Base-by-base conservation (phyloP, 2,329 filamentous ascomycete genomes). In the Podosphaera xanthii region DNA sequence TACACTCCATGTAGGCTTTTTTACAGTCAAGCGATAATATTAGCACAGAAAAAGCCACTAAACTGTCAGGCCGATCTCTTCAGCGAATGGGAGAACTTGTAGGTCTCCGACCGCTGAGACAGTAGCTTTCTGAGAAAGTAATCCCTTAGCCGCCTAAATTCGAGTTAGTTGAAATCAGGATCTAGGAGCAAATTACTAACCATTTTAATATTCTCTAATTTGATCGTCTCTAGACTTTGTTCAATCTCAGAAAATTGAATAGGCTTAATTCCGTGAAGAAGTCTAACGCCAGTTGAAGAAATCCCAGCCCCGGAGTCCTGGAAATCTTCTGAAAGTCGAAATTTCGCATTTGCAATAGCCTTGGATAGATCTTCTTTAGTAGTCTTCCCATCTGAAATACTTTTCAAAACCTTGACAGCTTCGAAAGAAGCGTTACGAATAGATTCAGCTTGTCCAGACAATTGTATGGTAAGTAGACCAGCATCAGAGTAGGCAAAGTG, bases 401-500 rank as follows among this genome's bases (percentile, higher is more conserved):
- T 81, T 80, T 94, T 87, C 67, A 98, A 76, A 52, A 83, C 80
- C 71, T 90, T 86, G 66, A 90, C 86, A 46, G 87, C 81, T 69
- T 84, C 84, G 71, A 82, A 77, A 59, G 88, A 85, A 60, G 83
- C 86, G 69, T 80, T 78, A 64, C 82, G 80, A 64, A 98, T 82
- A 64, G 84, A 82, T 58, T 76, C 70, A 53, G 88, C 86, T 57
- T 81, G 75, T 60, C 92, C 94, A 60, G 77, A 81, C 66, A 98
- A 78, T 70, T 87, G 83, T 67, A 96, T 81, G 68, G 86, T 81
- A 65, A 98, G 76, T 55, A 98, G 85, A 68, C 92, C 91, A 64
- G 92, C 87, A 69, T 98, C 92, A 14, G 91, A 95, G 81, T 96
- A 98, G 64, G 84, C 79, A 65, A 82, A 75, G 74, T 92, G 91